Evolutionary conservation across 1,284 basidiomycete genomes (phyloP).

Genomic region (Agaricales sp.): DNA sequence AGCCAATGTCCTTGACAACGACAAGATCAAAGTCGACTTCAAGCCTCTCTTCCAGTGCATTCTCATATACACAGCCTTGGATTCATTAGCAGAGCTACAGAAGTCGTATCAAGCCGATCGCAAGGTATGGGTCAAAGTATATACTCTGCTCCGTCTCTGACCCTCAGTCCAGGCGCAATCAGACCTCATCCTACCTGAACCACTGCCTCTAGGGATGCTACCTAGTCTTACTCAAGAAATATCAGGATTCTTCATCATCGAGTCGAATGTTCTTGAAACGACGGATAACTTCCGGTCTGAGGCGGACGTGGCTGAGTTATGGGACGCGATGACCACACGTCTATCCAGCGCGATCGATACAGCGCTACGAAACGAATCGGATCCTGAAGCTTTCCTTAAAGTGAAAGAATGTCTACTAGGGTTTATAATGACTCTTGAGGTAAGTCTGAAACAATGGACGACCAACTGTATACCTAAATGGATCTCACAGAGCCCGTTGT

Average conservation of each 20-base stretch:
- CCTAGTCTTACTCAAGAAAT: constrained; percentile 80
- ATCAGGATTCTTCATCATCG: constrained; percentile 98
- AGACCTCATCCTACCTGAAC: constrained; percentile 80
- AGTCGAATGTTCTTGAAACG: constrained; percentile 86
- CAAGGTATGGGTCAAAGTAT: constrained; percentile 43
- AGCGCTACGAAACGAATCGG: constrained; percentile 67
- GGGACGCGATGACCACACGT: constrained; percentile 82
- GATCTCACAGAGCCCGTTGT: constrained; percentile 66
- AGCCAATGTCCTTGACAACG: constrained; percentile 92
- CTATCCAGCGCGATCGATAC: constrained; percentile 71
- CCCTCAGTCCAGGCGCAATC: constrained; percentile 73
- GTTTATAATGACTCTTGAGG: constrained; percentile 93
- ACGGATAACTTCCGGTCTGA: constrained; percentile 82
- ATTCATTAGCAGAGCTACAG: constrained; percentile 83
- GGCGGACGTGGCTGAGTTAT: constrained; percentile 90
- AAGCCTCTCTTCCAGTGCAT: constrained; percentile 95
- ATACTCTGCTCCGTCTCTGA: constrained; percentile 10
- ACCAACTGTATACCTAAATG: constrained; percentile 1
- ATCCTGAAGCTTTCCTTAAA: constrained; percentile 75
- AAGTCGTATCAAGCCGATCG: constrained; percentile 93
- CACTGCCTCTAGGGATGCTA: constrained; percentile 47
- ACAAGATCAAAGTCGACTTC: constrained; percentile 85
- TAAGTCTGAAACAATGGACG: constrained; percentile 24
- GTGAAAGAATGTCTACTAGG: constrained; percentile 81
- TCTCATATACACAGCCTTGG: constrained; percentile 91